Conservation (phyloP, 495 filamentous ascomycete genomes). For the Tuber brumale region DNA sequence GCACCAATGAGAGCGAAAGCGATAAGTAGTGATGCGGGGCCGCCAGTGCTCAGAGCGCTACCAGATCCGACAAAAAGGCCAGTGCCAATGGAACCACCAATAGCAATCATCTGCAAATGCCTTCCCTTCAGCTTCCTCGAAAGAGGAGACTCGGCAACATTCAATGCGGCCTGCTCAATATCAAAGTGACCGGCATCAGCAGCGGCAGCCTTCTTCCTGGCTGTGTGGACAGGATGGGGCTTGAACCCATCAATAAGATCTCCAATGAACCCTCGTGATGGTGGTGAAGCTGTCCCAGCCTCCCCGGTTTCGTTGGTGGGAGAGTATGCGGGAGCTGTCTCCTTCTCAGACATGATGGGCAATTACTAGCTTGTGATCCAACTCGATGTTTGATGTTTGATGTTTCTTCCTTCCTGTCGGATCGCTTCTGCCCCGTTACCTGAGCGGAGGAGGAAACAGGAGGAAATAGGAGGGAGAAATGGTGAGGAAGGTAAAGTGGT, state of each 20-base stretch:
- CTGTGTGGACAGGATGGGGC: constrained; percentile 60
- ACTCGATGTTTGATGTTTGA: not conserved
- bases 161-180: constrained; percentile 62
- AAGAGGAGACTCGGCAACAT: constrained; percentile 70
- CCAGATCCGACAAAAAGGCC: constrained; percentile 89
- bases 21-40: constrained; percentile 77
- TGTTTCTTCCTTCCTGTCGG: not conserved
- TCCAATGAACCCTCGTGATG: constrained; percentile 40
- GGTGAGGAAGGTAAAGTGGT: not conserved
- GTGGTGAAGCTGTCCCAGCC: not conserved
- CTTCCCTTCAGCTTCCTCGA: constrained; percentile 70
- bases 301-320: constrained; percentile 5
- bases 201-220: constrained; percentile 50
- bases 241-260: constrained; percentile 73
- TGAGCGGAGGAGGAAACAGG: not conserved
- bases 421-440: not conserved
- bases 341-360: constrained; percentile 22
- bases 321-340: constrained; percentile 19
- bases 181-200: constrained; percentile 65
- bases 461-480: not conserved
- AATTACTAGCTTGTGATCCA: not conserved
- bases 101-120: constrained; percentile 95
- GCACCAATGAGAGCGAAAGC: constrained; percentile 74
- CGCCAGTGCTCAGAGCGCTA: constrained; percentile 65
- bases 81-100: constrained; percentile 92